Percentiles rank a stretch among this genome's conserved stretches.
Conservation (phyloP, 1,284 basidiomycete genomes). For the Chalciporus piperatoides region DNA sequence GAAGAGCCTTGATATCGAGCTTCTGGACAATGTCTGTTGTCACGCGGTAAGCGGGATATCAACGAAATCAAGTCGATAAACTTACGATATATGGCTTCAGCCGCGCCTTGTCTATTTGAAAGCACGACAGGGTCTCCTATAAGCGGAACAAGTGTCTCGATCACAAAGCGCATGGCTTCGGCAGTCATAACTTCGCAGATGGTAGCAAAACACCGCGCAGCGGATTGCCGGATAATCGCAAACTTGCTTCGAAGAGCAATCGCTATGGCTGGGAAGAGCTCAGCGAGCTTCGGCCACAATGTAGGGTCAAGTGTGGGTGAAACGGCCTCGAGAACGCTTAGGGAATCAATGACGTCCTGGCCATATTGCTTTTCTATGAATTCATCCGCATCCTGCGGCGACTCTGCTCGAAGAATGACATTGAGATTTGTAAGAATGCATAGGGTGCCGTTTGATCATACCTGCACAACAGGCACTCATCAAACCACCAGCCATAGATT, state of each 20-base stretch:
- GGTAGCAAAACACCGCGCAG: slow-evolving; percentile 84
- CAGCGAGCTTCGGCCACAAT: slow-evolving; percentile 66
- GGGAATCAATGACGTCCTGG: slow-evolving; percentile 90
- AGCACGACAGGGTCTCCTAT: slow-evolving; percentile 80
- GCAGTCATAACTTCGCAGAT: slow-evolving; percentile 84
- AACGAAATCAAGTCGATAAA: slow-evolving; percentile 17
- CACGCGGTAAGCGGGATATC: slow-evolving; percentile 9
- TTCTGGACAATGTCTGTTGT: slow-evolving; percentile 81
- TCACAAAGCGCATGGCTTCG: slow-evolving; percentile 84
- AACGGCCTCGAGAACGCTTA: slow-evolving; percentile 86
- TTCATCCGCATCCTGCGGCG: slow-evolving; percentile 52
- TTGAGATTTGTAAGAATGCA: slow-evolving; percentile 3
- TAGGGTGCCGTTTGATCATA: slow-evolving; percentile 33
- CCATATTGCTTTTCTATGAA: slow-evolving; percentile 71
- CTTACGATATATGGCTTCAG: slow-evolving; percentile 89
- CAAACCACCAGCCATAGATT: slow-evolving; percentile 82
- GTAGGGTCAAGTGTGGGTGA: slow-evolving; percentile 72
- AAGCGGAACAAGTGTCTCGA: slow-evolving; percentile 83
- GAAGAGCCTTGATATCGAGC: slow-evolving; percentile 91
- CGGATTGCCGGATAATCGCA: slow-evolving; percentile 86
- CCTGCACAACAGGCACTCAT: slow-evolving; percentile 66
- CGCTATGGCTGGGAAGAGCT: slow-evolving; percentile 76
- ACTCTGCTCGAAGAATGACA: slow-evolving; percentile 37
- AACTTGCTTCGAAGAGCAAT: slow-evolving; percentile 79
- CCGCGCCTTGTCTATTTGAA: slow-evolving; percentile 83